phyloP scores from a whole-genome alignment of 2,329 filamentous ascomycete genomes.

The Sporothrix euskadiensis region DNA sequence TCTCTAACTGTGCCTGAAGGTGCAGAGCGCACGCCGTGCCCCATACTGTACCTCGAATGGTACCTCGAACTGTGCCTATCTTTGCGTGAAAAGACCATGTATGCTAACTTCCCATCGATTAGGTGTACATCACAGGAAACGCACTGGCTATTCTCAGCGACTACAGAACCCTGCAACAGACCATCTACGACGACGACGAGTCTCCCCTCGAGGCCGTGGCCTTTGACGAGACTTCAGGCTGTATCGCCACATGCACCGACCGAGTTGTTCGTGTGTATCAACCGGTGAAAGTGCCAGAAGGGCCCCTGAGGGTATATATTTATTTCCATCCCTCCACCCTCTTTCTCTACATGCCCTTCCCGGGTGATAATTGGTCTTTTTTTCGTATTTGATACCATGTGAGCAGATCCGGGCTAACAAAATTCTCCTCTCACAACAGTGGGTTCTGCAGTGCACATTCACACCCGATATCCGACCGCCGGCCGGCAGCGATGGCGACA shows the following conservation, averaged over 20 bases:
- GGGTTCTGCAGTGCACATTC: constrained; percentile 60
- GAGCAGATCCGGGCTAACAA: neutral
- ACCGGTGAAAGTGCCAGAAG: constrained; percentile 69
- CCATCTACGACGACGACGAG: constrained; percentile 80
- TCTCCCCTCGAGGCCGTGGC: constrained; percentile 69
- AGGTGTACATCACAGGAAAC: constrained; percentile 89
- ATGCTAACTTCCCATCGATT: constrained; percentile 17
- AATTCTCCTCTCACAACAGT: constrained; percentile 46
- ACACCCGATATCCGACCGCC: constrained; percentile 22
- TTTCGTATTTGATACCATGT: neutral
- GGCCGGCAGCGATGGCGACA: constrained; percentile 46
- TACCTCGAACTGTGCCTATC: neutral
- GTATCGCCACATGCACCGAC: constrained; percentile 74
- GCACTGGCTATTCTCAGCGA: constrained; percentile 81
- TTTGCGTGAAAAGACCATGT: neutral
- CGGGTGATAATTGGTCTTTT: neutral
- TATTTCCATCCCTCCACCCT: neutral
- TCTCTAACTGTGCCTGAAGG: too few relatives aligned
- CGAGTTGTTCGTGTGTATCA: constrained; percentile 73
- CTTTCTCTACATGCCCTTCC: too few relatives aligned
- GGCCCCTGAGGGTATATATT: constrained; percentile 67
- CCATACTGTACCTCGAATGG: too few relatives aligned
- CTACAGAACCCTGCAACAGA: constrained; percentile 76
- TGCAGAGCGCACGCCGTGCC: neutral
- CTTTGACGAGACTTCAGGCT: constrained; percentile 79